Conservation (phyloP, 192 early-diverging fungal species). For the Jimgerdemannia flammicorona region DNA sequence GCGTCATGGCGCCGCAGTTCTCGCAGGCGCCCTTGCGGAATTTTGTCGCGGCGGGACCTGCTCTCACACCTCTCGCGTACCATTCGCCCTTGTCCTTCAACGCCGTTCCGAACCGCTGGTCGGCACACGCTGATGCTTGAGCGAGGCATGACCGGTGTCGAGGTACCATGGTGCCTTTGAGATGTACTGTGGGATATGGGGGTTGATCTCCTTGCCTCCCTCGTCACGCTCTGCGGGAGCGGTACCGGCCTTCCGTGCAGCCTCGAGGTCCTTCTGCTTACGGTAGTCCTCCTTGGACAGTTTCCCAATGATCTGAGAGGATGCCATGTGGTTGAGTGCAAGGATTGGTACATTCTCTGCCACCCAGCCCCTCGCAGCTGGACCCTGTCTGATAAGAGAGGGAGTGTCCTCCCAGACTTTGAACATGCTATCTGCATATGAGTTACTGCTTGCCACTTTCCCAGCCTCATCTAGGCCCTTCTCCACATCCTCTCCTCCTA, state of each 20-base stretch:
- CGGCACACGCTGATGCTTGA: conserved; percentile 81
- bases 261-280: conserved; percentile 91
- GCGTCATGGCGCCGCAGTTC: conserved; percentile 96
- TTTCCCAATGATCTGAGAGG: conserved; percentile 38
- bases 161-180: conserved; percentile 94
- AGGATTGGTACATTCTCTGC: too few relatives aligned
- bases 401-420: too few relatives aligned
- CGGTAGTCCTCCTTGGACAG: conserved; percentile 94
- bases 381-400: too few relatives aligned
- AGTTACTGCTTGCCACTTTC: too few relatives aligned
- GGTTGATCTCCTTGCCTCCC: conserved; percentile 94
- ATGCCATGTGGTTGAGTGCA: not conserved
- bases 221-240: conserved; percentile 82
- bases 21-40: conserved; percentile 95
- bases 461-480: too few relatives aligned
- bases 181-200: conserved; percentile 97
- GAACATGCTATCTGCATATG: too few relatives aligned
- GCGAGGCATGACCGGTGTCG: conserved; percentile 72
- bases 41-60: conserved; percentile 82
- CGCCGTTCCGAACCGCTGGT: conserved; percentile 26
- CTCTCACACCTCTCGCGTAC: conserved; percentile 76
- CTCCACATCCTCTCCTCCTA: too few relatives aligned
- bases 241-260: conserved; percentile 92
- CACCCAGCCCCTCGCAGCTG: too few relatives aligned
- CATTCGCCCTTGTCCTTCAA: conserved; percentile 42